Conservation (phyloP, 2,329 filamentous ascomycete species). For the Elsinoe batatas region DNA sequence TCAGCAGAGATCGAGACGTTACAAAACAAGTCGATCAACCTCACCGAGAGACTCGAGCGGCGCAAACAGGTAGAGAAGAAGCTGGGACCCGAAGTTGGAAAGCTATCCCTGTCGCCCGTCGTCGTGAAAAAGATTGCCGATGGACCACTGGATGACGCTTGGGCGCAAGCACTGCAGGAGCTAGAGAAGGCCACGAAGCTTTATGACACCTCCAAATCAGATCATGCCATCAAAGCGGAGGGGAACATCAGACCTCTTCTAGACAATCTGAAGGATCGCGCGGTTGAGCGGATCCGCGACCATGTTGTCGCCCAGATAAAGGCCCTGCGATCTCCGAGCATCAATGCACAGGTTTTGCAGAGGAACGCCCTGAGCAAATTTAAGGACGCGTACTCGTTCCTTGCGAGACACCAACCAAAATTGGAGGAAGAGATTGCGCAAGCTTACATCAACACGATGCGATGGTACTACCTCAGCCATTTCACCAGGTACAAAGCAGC, state of each 20-base stretch:
- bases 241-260: constrained; percentile 78
- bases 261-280: constrained; percentile 75
- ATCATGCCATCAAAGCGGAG: constrained; percentile 60
- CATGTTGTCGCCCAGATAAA: constrained; percentile 93
- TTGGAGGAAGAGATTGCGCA: constrained; percentile 82
- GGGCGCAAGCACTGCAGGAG: constrained; percentile 74
- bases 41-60: constrained; percentile 81
- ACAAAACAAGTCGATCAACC: constrained; percentile 70
- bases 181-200: constrained; percentile 67
- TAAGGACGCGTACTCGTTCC: constrained; percentile 78
- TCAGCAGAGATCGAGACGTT: constrained; percentile 92
- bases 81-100: constrained; percentile 80
- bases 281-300: constrained; percentile 87
- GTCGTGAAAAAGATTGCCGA: constrained; percentile 79
- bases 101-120: constrained; percentile 76
- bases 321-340: constrained; percentile 82
- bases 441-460: constrained; percentile 96
- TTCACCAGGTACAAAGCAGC: constrained; percentile 81
- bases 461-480: constrained; percentile 92
- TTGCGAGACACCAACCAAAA: constrained; percentile 70
- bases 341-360: constrained; percentile 95
- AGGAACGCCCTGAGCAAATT: constrained; percentile 83
- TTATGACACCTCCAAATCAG: constrained; percentile 57
- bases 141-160: constrained; percentile 79
- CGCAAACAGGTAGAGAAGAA: constrained; percentile 81